Percentiles rank a stretch among this genome's conserved stretches.
Evolutionary conservation across 495 filamentous ascomycete species (phyloP).

Genomic region (Penicillium taxi): DNA sequence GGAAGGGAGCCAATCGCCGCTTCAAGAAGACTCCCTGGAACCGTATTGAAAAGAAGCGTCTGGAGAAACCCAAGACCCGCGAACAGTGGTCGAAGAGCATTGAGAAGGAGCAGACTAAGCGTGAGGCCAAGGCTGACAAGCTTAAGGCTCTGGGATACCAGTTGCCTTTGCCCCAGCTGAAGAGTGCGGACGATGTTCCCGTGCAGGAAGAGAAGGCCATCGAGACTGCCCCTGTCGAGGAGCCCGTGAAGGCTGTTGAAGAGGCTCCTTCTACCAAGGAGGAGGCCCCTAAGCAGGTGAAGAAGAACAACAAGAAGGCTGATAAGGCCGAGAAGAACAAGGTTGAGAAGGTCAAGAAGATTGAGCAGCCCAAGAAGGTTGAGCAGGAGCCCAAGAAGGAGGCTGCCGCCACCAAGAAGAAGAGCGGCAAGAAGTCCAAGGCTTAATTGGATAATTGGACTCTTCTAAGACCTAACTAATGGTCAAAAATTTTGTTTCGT

Average conservation of each 20-base stretch:
- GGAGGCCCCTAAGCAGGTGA: constrained; percentile 33
- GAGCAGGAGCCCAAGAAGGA: constrained; percentile 1
- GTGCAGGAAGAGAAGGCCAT: constrained; percentile 22
- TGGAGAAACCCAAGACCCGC: constrained; percentile 61
- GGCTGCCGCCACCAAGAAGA: constrained; percentile 3
- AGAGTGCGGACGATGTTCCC: constrained; percentile 53
- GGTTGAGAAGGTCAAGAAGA: constrained; percentile 28
- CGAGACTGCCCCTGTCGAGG: constrained; percentile 23
- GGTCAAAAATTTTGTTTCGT: no score
- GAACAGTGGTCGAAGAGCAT: constrained; percentile 70
- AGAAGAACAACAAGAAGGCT: constrained; percentile 35
- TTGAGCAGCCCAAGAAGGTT: constrained; percentile 30
- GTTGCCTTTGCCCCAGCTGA: constrained; percentile 65
- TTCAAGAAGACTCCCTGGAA: constrained; percentile 86
- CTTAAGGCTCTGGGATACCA: constrained; percentile 79
- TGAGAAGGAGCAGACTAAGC: constrained; percentile 57
- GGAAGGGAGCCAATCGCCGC: constrained; percentile 77
- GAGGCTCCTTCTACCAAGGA: constrained; percentile 21
- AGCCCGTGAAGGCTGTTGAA: constrained; percentile 24
- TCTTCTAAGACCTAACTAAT: constrained; percentile 30
- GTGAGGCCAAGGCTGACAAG: constrained; percentile 59
- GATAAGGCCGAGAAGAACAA: constrained; percentile 28
- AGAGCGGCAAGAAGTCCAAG: constrained; percentile 24
- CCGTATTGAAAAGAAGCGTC: constrained; percentile 63
- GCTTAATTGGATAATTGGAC: no score